Conservation (phyloP, 805 yeast species). For the Myxozyma udenii region DNA sequence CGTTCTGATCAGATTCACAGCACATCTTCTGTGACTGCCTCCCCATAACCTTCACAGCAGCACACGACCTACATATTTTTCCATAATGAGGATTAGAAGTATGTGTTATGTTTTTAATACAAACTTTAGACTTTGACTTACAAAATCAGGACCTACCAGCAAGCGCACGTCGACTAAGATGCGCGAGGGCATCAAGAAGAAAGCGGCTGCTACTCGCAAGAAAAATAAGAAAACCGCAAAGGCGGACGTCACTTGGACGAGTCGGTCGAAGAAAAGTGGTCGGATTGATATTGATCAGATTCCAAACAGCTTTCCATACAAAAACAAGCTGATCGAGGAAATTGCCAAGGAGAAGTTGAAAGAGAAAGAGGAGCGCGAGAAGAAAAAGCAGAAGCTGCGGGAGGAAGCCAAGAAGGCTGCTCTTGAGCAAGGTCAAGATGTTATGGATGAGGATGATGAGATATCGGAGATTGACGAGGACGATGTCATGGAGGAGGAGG, state of each 20-base stretch:
- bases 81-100: slow-evolving; percentile 22
- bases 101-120: slow-evolving; percentile 1
- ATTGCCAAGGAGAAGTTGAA: slow-evolving; percentile 50
- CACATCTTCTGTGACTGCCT: too few relatives aligned
- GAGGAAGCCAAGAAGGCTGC: slow-evolving; percentile 35
- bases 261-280: slow-evolving; percentile 68
- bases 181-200: slow-evolving; percentile 95
- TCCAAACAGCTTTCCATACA: slow-evolving; percentile 92
- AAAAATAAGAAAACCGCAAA: slow-evolving; percentile 79
- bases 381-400: slow-evolving; percentile 37
- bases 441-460: slow-evolving; percentile 6
- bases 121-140: not conserved
- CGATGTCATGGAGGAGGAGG: slow-evolving; percentile 1
- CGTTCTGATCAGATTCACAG: too few relatives aligned
- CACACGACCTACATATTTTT: too few relatives aligned
- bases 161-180: slow-evolving; percentile 89
- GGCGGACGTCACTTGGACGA: slow-evolving; percentile 92
- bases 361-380: slow-evolving; percentile 43
- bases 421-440: not conserved
- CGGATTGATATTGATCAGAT: slow-evolving; percentile 61
- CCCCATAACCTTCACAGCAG: too few relatives aligned
- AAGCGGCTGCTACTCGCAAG: slow-evolving; percentile 86
- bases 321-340: slow-evolving; percentile 67
- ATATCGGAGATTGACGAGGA: not conserved
- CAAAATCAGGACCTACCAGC: slow-evolving; percentile 57